Base-by-base conservation (phyloP, 2,329 filamentous ascomycete species). In the Talaromyces amestolkiae region DNA sequence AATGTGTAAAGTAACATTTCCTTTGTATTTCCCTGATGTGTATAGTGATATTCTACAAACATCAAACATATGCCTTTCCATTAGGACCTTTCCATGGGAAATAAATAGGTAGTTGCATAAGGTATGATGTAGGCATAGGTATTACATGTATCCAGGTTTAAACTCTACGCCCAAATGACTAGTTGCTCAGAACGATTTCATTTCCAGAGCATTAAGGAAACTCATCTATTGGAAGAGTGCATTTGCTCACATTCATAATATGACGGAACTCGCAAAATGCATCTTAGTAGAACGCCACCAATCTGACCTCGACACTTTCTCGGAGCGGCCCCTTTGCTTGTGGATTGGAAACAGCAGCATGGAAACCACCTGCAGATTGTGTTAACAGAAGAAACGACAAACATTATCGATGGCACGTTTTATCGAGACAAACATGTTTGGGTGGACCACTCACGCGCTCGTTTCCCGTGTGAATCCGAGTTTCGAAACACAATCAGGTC, bases 271-370 rank as follows among this genome's bases (percentile, higher is more conserved):
- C 13, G 39, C 15, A 27, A 31, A 31, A 60, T 31, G 13, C 13
- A 27, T 17, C 6, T 60, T 39, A 60, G 39, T 60, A 60, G 39
- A 60, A 60, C 15, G 58, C 58, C 3, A 60, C 58, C 39, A 60
- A 31, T 60, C 58, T 60, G 19, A 60, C 58, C 17, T 60, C 58
- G 13, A 60, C 58, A 27, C 58, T 60, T 43, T 60, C 58, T 45
- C 58, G 39, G 35, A n/a, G 58, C 6, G 39, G 19, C 39, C 58
- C 58, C 31, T 43, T 41, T 43, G 58, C 58, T 45, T 60, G n/a
- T 31, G 58, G 58, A n/a, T 60, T 60, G 1, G 19, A 43, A 24
- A 60, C 58, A 15, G 58, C 58, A 60, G 58, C 58, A 60, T 60
- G 58, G 27, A 60, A 60, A 31, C 35, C 37, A 27, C 58, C 58